Conservation (phyloP, 208 protist species). For the Wallacemonas collosoma region DNA sequence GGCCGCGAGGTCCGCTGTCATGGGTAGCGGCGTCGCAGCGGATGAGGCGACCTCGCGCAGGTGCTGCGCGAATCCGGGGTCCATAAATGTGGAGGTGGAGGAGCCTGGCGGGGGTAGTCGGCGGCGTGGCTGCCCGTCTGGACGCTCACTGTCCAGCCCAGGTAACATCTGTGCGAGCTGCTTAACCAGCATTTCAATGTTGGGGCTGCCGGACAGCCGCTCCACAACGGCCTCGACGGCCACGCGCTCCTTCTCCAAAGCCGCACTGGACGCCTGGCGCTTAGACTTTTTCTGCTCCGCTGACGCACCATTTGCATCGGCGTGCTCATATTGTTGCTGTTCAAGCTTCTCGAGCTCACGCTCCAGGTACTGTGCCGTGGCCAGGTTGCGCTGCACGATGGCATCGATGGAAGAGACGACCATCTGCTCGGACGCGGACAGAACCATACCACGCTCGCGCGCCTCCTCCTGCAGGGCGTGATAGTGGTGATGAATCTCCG, state of each 20-base stretch:
- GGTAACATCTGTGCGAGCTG: slow-evolving; percentile 8
- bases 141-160: not conserved
- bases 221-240: not conserved
- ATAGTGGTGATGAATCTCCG: slow-evolving; percentile 64
- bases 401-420: slow-evolving; percentile 49
- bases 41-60: slow-evolving; percentile 9
- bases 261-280: not conserved
- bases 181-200: slow-evolving; percentile 11
- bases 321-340: not conserved
- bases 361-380: slow-evolving; percentile 24
- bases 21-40: slow-evolving; percentile 8
- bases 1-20: slow-evolving; percentile 33
- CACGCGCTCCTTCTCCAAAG: not conserved
- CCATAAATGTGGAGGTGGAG: slow-evolving; percentile 5
- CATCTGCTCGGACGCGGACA: slow-evolving; percentile 49
- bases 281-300: not conserved
- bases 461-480: slow-evolving; percentile 41
- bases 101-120: not conserved
- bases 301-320: not conserved
- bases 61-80: slow-evolving; percentile 11
- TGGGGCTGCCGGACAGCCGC: not conserved
- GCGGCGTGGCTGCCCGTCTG: not conserved
- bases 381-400: slow-evolving; percentile 29
- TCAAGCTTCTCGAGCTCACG: slow-evolving; percentile 19
- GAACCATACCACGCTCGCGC: slow-evolving; percentile 29